Evolutionary conservation across 192 early-diverging fungal species (phyloP).

Genomic region (Coemansia sp.): DNA sequence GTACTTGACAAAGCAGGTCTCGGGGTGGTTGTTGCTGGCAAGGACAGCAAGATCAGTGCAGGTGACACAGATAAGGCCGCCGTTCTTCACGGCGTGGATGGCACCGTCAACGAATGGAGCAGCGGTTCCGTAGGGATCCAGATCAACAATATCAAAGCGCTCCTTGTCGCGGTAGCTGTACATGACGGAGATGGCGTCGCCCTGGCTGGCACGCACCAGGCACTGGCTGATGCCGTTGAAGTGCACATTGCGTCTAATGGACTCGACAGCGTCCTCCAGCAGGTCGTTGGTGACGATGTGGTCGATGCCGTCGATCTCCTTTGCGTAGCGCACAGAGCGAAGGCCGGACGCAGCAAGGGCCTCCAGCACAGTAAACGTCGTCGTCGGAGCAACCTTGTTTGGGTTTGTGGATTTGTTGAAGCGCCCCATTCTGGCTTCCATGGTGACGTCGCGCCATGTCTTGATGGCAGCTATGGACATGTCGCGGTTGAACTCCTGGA

Average conservation of each 20-base stretch:
- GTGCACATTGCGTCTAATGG: constrained; percentile 82
- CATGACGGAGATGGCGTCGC: constrained; percentile 80
- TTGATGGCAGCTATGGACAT: constrained; percentile 96
- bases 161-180: constrained; percentile 63
- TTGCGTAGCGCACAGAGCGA: constrained; percentile 94
- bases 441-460: constrained; percentile 81
- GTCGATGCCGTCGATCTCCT: constrained; percentile 78
- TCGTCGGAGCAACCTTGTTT: constrained; percentile 28
- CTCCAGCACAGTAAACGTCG: constrained; percentile 73
- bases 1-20: constrained; percentile 92
- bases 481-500: constrained; percentile 97
- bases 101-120: constrained; percentile 95
- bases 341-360: constrained; percentile 94
- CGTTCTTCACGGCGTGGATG: constrained; percentile 89
- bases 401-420: constrained; percentile 57
- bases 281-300: constrained; percentile 93
- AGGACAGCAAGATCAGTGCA: constrained; percentile 97
- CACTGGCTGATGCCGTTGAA: constrained; percentile 76
- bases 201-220: constrained; percentile 76
- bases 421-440: constrained; percentile 62
- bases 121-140: constrained; percentile 97
- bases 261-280: constrained; percentile 80
- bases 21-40: constrained; percentile 85
- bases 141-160: constrained; percentile 84
- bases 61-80: constrained; percentile 91